These are phyloP conservation scores for Tricholoma hemisulphureum DNA, from an alignment of 768 basidiomycete genomes.

Conservation along the genomic window DNA sequence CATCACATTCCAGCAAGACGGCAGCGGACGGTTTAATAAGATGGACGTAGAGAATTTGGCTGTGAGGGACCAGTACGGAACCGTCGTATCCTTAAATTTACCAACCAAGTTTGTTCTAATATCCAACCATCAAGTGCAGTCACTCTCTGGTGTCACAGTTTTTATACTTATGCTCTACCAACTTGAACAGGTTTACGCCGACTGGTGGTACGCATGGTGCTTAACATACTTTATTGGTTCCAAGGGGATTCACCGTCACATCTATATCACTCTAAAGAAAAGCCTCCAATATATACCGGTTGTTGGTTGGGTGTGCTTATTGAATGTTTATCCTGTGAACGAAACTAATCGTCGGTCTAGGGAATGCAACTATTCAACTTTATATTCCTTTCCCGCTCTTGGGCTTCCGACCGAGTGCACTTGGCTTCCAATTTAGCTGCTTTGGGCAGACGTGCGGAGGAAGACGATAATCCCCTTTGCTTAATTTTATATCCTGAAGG, in stretches of 20 bases:
- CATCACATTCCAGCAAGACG: slow-evolving; percentile 72
- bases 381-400: slow-evolving; percentile 89
- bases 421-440: slow-evolving; percentile 64
- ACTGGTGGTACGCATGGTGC: slow-evolving; percentile 91
- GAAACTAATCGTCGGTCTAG: slow-evolving; percentile 34
- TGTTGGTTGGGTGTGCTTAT: slow-evolving; percentile 73
- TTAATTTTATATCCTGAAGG: slow-evolving; percentile 95
- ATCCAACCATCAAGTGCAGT: slow-evolving; percentile 85
- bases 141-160: background rate
- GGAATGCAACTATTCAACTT: slow-evolving; percentile 94
- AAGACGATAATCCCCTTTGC: slow-evolving; percentile 68
- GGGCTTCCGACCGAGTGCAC: slow-evolving; percentile 78
- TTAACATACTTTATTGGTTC: slow-evolving; percentile 69
- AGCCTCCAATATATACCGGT: slow-evolving; percentile 82
- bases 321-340: background rate
- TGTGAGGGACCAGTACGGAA: slow-evolving; percentile 54
- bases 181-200: slow-evolving; percentile 72
- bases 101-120: slow-evolving; percentile 82
- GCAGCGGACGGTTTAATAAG: slow-evolving; percentile 58
- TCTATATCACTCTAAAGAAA: slow-evolving; percentile 92
- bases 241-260: slow-evolving; percentile 60
- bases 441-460: slow-evolving; percentile 67
- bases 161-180: background rate
- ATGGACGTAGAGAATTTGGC: slow-evolving; percentile 60
- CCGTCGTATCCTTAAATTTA: slow-evolving; percentile 59